Conservation (phyloP, 2,329 filamentous ascomycete genomes). For the Ascochyta lentis region DNA sequence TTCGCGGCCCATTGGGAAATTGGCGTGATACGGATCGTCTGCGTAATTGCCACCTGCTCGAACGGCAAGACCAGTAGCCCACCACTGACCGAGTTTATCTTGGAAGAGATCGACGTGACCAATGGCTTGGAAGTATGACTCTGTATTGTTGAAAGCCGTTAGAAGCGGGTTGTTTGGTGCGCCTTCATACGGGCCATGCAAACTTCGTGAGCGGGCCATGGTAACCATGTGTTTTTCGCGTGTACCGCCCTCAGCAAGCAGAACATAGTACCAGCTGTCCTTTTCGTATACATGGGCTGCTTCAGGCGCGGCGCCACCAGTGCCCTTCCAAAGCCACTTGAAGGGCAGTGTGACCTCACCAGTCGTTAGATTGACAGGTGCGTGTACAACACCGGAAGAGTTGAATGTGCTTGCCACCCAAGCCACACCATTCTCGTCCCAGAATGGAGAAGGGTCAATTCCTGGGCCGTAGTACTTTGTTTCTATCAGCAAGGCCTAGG, state of each 20-base stretch:
- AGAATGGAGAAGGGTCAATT: conserved; percentile 62
- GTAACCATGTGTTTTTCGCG: conserved; percentile 37
- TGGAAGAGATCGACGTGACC: conserved; percentile 22
- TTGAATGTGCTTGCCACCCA: conserved; percentile 50
- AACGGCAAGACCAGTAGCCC: too few species aligned
- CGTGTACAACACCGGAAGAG: conserved; percentile 9
- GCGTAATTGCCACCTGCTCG: too few species aligned
- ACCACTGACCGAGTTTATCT: not conserved
- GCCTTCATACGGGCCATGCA: conserved; percentile 22
- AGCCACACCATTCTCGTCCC: conserved; percentile 60
- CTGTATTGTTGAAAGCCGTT: conserved; percentile 10
- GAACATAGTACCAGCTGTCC: conserved; percentile 42
- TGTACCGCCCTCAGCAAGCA: conserved; percentile 44
- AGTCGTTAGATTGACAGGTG: conserved; percentile 34
- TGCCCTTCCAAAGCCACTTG: conserved; percentile 41
- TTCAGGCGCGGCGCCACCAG: conserved; percentile 34
- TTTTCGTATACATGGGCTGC: conserved; percentile 45
- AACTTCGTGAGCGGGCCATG: conserved; percentile 20
- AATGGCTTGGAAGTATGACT: conserved; percentile 20
- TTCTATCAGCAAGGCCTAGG: not conserved
- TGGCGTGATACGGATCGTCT: too few species aligned
- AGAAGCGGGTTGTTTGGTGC: conserved; percentile 19
- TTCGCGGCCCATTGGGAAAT: too few species aligned
- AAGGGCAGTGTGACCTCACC: conserved; percentile 23
- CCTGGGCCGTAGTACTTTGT: conserved; percentile 54